Conservation (phyloP, 2,329 filamentous ascomycete species). For the Aotearoamyces nothofagi region DNA sequence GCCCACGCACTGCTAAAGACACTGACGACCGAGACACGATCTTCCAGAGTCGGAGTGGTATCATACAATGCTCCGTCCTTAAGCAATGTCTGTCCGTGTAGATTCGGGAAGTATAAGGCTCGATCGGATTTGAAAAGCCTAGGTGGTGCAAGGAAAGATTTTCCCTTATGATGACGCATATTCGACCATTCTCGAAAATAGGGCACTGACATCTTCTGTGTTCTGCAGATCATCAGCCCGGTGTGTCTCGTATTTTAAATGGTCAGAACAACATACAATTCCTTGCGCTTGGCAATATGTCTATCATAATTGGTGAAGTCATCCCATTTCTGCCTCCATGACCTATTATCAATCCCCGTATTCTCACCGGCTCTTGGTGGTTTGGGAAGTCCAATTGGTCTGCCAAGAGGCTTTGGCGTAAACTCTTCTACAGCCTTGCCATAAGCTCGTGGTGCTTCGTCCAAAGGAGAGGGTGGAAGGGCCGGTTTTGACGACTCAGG, state of each 20-base stretch:
- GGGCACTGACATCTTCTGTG: conserved; percentile 63
- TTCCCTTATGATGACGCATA: conserved; percentile 69
- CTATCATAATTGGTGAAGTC: conserved; percentile 80
- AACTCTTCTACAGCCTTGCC: conserved; percentile 39
- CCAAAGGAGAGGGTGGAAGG: conserved; percentile 31
- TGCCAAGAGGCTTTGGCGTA: conserved; percentile 41
- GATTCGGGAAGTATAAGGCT: conserved; percentile 87
- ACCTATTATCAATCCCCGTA: conserved; percentile 56
- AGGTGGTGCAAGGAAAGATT: conserved; percentile 77
- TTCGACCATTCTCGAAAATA: conserved; percentile 96
- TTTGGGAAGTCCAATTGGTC: conserved; percentile 68
- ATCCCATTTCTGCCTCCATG: conserved; percentile 51
- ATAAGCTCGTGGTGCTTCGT: conserved; percentile 42
- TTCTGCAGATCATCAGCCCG: conserved; percentile 29
- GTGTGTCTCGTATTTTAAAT: conserved; percentile 4
- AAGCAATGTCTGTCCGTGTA: conserved; percentile 63
- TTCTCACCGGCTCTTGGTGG: conserved; percentile 72
- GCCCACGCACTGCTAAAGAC: conserved; percentile 80
- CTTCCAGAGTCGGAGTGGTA: conserved; percentile 61
- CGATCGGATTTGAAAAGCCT: conserved; percentile 70
- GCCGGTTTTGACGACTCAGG: conserved; percentile 13
- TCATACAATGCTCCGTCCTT: conserved; percentile 39
- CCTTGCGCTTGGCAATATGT: conserved; percentile 60
- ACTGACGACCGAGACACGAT: conserved; percentile 63
- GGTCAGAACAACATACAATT: conserved; percentile 39